Evolutionary conservation across 2,329 filamentous ascomycete genomes (phyloP).

Genomic region (Trichoderma hamatum): DNA sequence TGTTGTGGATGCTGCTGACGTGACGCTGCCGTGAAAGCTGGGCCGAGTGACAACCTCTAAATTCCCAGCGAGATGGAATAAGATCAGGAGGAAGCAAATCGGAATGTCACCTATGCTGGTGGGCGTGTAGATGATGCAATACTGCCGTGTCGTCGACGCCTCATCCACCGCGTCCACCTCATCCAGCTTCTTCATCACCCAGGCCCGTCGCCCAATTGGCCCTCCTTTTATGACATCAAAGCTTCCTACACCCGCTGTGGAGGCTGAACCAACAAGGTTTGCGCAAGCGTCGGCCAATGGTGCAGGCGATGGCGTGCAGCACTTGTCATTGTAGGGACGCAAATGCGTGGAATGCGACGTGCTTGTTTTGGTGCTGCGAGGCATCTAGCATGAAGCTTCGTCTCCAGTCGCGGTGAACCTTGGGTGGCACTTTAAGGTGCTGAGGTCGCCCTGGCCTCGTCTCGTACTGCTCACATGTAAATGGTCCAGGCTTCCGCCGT

Average conservation of each 20-base stretch:
- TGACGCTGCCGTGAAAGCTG: slow-evolving; percentile 6
- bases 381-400: background rate
- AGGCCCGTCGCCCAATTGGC: background rate
- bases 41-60: background rate
- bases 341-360: background rate
- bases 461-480: background rate
- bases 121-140: background rate
- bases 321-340: background rate
- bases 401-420: background rate
- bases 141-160: background rate
- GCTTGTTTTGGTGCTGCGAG: background rate
- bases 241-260: slow-evolving; percentile 8
- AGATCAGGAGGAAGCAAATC: background rate
- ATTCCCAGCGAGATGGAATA: background rate
- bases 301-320: background rate
- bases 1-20: slow-evolving; percentile 24
- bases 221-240: slow-evolving; percentile 27
- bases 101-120: background rate
- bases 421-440: background rate
- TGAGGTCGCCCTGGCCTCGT: background rate
- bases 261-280: slow-evolving; percentile 17
- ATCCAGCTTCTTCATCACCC: background rate
- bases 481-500: background rate
- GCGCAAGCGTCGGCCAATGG: background rate
- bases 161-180: background rate